These are phyloP conservation scores for Mycena rebaudengoi DNA, from an alignment of 768 basidiomycete genomes.

Conservation along the genomic window DNA sequence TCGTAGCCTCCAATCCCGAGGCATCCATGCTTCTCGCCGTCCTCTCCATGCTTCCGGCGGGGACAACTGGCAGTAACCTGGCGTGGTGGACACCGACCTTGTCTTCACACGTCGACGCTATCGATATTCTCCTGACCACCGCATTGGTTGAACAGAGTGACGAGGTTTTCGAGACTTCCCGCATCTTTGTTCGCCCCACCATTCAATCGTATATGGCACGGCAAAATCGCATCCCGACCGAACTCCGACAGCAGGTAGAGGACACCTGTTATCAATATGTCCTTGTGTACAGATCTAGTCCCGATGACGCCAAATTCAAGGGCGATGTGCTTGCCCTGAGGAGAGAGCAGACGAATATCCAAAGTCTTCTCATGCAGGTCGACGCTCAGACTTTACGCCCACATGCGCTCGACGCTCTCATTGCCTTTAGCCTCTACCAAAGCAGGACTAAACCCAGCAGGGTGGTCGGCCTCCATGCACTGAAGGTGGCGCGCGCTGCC, in stretches of 20 bases:
- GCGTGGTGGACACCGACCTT: constrained; percentile 14
- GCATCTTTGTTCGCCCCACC: constrained; percentile 29
- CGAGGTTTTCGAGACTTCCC: not conserved
- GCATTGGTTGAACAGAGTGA: constrained; percentile 11
- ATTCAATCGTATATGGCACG: constrained; percentile 28
- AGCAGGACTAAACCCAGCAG: constrained; percentile 19
- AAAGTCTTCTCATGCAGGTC: constrained; percentile 25
- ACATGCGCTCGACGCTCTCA: constrained; percentile 24
- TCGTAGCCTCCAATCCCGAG: not conserved
- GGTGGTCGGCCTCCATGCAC: not conserved
- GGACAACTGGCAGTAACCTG: constrained; percentile 25
- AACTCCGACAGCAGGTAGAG: constrained; percentile 11
- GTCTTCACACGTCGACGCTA: not conserved
- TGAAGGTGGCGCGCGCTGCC: not conserved
- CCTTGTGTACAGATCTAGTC: constrained; percentile 11
- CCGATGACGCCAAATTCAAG: constrained; percentile 18
- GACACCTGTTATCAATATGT: constrained; percentile 24
- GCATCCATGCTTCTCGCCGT: constrained; percentile 19
- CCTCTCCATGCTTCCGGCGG: constrained; percentile 36
- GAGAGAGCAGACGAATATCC: constrained; percentile 23
- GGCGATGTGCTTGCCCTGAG: not conserved
- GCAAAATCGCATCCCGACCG: constrained; percentile 7
- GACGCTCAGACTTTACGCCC: not conserved
- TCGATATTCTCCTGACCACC: constrained; percentile 5
- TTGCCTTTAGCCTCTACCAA: constrained; percentile 29